These are phyloP conservation scores for Macroventuria anomochaeta DNA, from an alignment of 2,329 filamentous ascomycete genomes.

Conservation along the genomic window DNA sequence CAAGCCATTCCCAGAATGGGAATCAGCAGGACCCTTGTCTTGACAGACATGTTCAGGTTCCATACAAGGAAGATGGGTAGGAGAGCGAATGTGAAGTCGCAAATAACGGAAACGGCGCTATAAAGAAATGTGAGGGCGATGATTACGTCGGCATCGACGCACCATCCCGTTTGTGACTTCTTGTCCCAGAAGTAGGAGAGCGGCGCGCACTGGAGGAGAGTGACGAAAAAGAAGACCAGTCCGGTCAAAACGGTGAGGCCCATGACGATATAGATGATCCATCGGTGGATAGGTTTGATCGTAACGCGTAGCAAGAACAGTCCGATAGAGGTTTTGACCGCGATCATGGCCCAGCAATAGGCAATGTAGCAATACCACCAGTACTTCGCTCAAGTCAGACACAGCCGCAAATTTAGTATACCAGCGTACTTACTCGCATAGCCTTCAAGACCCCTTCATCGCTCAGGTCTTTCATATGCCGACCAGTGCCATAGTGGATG, in stretches of 20 bases:
- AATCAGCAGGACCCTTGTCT: constrained; percentile 56
- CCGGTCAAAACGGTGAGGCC: constrained; percentile 45
- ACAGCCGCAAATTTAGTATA: background rate
- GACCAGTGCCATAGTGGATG: constrained; percentile 41
- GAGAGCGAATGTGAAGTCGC: constrained; percentile 58
- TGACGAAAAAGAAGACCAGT: constrained; percentile 54
- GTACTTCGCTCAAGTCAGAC: constrained; percentile 25
- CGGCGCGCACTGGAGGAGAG: constrained; percentile 59
- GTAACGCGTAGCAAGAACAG: constrained; percentile 46
- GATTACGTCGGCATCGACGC: constrained; percentile 51
- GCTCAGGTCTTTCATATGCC: constrained; percentile 37
- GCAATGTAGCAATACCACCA: constrained; percentile 48
- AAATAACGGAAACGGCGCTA: constrained; percentile 54
- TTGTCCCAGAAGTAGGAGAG: constrained; percentile 59
- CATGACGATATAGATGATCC: constrained; percentile 50
- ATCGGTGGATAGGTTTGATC: constrained; percentile 35
- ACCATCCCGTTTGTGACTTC: constrained; percentile 48
- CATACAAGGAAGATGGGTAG: constrained; percentile 61
- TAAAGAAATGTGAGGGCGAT: constrained; percentile 56
- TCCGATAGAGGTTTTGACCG: constrained; percentile 43
- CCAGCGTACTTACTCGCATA: constrained; percentile 32
- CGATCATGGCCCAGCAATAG: constrained; percentile 44
- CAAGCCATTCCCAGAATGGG: constrained; percentile 59
- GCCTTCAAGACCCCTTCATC: constrained; percentile 34
- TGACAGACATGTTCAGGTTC: constrained; percentile 57